These are phyloP conservation scores for Pezicula radicicola DNA, from an alignment of 2,329 filamentous ascomycete species.

Conservation along the genomic window DNA sequence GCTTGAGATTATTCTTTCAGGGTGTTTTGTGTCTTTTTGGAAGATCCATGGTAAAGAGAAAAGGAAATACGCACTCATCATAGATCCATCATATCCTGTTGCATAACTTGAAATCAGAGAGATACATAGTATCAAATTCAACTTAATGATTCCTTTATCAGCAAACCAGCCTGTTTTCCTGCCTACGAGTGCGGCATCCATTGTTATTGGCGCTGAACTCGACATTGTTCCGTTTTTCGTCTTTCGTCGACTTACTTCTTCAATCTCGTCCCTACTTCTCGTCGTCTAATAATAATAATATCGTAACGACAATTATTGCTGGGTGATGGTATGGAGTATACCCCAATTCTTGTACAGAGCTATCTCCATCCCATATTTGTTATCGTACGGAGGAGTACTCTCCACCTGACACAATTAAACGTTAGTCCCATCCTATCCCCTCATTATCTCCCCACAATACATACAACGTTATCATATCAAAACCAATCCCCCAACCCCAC, in stretches of 20 bases:
- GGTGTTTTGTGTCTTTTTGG: too few relatives aligned
- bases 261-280: not conserved
- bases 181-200: slow-evolving; percentile 12
- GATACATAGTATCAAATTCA: slow-evolving; percentile 19
- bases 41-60: not conserved
- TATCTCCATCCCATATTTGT: not conserved
- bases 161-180: slow-evolving; percentile 16
- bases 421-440: not conserved
- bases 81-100: slow-evolving; percentile 19
- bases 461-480: too few relatives aligned
- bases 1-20: not conserved
- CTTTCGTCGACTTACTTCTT: too few relatives aligned
- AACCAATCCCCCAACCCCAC: too few relatives aligned
- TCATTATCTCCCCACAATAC: not conserved
- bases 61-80: slow-evolving; percentile 14
- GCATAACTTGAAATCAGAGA: slow-evolving; percentile 24
- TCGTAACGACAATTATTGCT: too few relatives aligned
- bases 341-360: not conserved
- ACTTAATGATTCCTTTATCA: slow-evolving; percentile 18
- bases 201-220: slow-evolving; percentile 8
- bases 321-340: not conserved
- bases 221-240: not conserved
- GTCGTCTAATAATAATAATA: not conserved
- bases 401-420: too few relatives aligned
- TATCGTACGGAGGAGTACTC: not conserved